Percentiles rank a stretch among this genome's conserved stretches.
phyloP scores from a whole-genome alignment of 2,329 filamentous ascomycete genomes.

The Curvularia lunata region DNA sequence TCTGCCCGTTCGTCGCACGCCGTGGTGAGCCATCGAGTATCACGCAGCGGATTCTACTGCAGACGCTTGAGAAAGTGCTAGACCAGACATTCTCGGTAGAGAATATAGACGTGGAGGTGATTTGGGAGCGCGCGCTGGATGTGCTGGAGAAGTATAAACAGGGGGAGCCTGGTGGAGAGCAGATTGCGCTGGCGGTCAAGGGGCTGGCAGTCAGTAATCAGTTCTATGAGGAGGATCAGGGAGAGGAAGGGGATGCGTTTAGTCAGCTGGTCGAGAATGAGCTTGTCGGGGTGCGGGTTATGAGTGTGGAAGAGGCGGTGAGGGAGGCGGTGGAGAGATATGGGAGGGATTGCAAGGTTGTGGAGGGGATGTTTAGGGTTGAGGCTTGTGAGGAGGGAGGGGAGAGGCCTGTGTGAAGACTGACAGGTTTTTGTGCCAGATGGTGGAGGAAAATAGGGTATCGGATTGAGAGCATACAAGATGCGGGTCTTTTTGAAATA shows the following conservation, averaged over 20 bases:
- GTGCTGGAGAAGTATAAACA: constrained; percentile 37
- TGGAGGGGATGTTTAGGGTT: constrained; percentile 39
- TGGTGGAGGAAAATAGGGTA: neutral
- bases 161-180: neutral
- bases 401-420: too few relatives aligned
- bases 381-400: too few relatives aligned
- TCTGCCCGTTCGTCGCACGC: constrained; percentile 29
- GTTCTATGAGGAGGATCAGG: constrained; percentile 43
- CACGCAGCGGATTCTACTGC: constrained; percentile 39
- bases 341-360: constrained; percentile 31
- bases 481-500: neutral
- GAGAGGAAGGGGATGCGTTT: constrained; percentile 29
- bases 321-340: constrained; percentile 31
- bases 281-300: constrained; percentile 33
- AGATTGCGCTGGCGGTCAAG: constrained; percentile 28
- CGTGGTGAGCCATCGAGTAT: constrained; percentile 5
- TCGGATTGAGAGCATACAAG: neutral
- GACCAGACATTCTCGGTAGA: constrained; percentile 31
- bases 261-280: constrained; percentile 39
- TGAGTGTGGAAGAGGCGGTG: constrained; percentile 39
- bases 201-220: constrained; percentile 41
- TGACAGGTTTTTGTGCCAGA: neutral
- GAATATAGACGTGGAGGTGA: constrained; percentile 36
- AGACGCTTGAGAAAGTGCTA: constrained; percentile 31
- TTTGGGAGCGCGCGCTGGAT: constrained; percentile 36